phyloP scores from a whole-genome alignment of 306 rosid genomes.

The Quercus engelmannii region DNA sequence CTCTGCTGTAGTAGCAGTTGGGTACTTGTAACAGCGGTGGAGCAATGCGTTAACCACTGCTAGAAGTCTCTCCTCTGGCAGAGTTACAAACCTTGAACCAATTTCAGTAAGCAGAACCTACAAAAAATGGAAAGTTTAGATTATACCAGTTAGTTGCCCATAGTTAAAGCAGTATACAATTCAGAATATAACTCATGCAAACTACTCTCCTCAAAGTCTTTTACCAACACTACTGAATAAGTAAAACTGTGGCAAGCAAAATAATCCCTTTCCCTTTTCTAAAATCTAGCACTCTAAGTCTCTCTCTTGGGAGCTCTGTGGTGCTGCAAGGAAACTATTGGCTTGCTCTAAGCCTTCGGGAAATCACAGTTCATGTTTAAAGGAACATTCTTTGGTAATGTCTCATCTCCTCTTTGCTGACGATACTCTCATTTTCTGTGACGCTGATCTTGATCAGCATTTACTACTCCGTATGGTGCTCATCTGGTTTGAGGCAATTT shows the following conservation, averaged over 20 bases:
- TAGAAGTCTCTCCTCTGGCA: constrained; percentile 98
- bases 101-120: constrained; percentile 95
- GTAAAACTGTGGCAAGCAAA: background rate
- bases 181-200: background rate
- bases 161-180: background rate
- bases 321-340: no score
- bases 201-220: background rate
- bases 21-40: constrained; percentile 99
- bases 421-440: no score
- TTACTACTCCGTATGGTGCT: no score
- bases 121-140: constrained; percentile 21
- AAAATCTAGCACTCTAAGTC: no score
- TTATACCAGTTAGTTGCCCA: constrained; percentile 10
- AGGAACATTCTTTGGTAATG: no score
- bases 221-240: background rate
- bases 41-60: constrained; percentile 98
- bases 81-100: constrained; percentile 96
- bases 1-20: constrained; percentile 98
- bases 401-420: no score
- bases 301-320: no score
- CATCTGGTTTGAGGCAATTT: no score
- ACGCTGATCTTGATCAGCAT: no score
- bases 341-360: no score
- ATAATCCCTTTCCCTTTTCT: background rate
- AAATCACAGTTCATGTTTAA: no score